Evolutionary conservation across 805 yeast species (phyloP).

Genomic region (Lipomyces yamanashiensis): DNA sequence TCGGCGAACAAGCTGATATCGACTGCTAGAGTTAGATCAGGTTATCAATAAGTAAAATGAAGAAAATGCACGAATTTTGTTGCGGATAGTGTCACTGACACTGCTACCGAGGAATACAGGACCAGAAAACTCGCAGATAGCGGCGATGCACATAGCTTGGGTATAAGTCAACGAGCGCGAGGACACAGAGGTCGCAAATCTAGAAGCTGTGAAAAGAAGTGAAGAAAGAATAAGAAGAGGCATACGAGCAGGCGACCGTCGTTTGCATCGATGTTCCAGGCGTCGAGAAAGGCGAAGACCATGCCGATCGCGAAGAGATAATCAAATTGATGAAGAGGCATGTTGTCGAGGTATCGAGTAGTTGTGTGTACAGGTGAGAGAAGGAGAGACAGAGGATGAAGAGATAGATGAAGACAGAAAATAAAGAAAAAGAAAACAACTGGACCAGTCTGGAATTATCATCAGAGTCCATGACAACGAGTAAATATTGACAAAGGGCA

Average conservation of each 20-base stretch:
- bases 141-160: slow-evolving; percentile 78
- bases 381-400: not conserved
- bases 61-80: slow-evolving; percentile 45
- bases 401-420: not conserved
- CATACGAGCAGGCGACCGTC: slow-evolving; percentile 66
- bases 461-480: too few relatives aligned
- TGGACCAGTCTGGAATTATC: not conserved
- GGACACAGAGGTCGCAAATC: slow-evolving; percentile 66
- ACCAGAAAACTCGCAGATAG: slow-evolving; percentile 72
- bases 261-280: slow-evolving; percentile 80
- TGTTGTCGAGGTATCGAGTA: not conserved
- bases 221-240: slow-evolving; percentile 50
- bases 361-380: not conserved
- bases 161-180: slow-evolving; percentile 69
- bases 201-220: not conserved
- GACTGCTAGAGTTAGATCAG: slow-evolving; percentile 38
- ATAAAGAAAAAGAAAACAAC: not conserved
- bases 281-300: slow-evolving; percentile 75
- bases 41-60: too few relatives aligned
- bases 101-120: slow-evolving; percentile 75
- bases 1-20: slow-evolving; percentile 54
- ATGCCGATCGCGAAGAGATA: slow-evolving; percentile 70
- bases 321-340: slow-evolving; percentile 59
- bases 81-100: slow-evolving; percentile 73
- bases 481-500: too few relatives aligned